Percentiles rank a stretch among this genome's conserved stretches.
These are phyloP conservation scores for Suhomyces taliae DNA, from an alignment of 1,139 yeast genomes.

Conservation along the genomic window DNA sequence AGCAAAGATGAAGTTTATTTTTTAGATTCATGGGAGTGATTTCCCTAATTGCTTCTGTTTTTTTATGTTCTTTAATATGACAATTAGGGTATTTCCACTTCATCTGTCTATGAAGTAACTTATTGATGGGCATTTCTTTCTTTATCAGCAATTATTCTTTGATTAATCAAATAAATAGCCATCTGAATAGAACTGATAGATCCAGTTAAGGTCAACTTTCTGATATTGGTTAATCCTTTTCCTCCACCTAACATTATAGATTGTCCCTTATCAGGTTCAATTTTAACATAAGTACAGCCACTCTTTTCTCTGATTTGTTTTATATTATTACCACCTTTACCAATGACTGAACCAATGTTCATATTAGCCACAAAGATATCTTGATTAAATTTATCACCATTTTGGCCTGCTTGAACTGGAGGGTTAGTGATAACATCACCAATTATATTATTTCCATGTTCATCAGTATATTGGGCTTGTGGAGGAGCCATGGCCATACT, in stretches of 20 bases:
- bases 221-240: slow-evolving; percentile 53
- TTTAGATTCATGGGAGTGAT: too few relatives aligned
- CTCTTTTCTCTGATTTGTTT: slow-evolving; percentile 76
- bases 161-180: slow-evolving; percentile 77
- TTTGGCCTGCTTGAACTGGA: slow-evolving; percentile 37
- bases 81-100: too few relatives aligned
- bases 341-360: slow-evolving; percentile 82
- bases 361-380: slow-evolving; percentile 75
- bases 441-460: slow-evolving; percentile 45
- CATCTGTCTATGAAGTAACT: neutral
- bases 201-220: slow-evolving; percentile 73
- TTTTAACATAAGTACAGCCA: slow-evolving; percentile 71
- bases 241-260: slow-evolving; percentile 56
- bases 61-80: too few relatives aligned
- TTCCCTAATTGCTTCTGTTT: too few relatives aligned
- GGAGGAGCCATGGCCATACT: slow-evolving; percentile 21
- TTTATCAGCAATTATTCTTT: slow-evolving; percentile 67
- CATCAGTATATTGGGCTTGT: slow-evolving; percentile 44
- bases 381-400: slow-evolving; percentile 55
- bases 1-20: too few relatives aligned
- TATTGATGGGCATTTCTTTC: slow-evolving; percentile 36
- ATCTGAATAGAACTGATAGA: slow-evolving; percentile 67
- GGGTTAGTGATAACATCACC: slow-evolving; percentile 47
- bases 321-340: slow-evolving; percentile 82
- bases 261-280: slow-evolving; percentile 54